Evolutionary conservation across 1,139 yeast species (phyloP).

Genomic region (Lodderomyces elongisporus): DNA sequence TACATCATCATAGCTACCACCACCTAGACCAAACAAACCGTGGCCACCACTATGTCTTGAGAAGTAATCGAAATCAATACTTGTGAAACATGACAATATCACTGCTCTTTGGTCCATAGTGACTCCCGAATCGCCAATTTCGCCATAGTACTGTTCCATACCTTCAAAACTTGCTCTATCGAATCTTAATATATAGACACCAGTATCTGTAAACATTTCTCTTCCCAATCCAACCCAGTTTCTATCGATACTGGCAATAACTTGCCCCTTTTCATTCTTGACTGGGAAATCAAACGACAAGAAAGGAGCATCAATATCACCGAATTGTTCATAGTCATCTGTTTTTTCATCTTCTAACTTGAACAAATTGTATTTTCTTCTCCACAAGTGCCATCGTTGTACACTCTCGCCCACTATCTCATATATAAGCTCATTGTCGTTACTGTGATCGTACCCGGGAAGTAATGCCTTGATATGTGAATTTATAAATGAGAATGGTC

Average conservation of each 20-base stretch:
- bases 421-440: slow-evolving; percentile 28
- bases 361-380: slow-evolving; percentile 79
- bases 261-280: slow-evolving; percentile 48
- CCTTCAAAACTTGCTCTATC: slow-evolving; percentile 63
- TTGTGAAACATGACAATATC: slow-evolving; percentile 78
- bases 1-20: slow-evolving; percentile 24
- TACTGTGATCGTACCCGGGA: slow-evolving; percentile 44
- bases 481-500: slow-evolving; percentile 86
- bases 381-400: slow-evolving; percentile 94
- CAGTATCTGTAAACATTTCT: slow-evolving; percentile 90
- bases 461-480: slow-evolving; percentile 74
- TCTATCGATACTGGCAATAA: slow-evolving; percentile 76
- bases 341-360: slow-evolving; percentile 42
- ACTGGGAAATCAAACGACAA: slow-evolving; percentile 85
- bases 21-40: slow-evolving; percentile 34
- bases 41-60: slow-evolving; percentile 73
- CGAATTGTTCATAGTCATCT: slow-evolving; percentile 64
- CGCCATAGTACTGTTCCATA: slow-evolving; percentile 20
- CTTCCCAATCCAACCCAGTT: slow-evolving; percentile 95
- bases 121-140: slow-evolving; percentile 9
- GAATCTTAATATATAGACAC: slow-evolving; percentile 82
- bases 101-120: slow-evolving; percentile 82
- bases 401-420: slow-evolving; percentile 77
- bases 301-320: slow-evolving; percentile 81
- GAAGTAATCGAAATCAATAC: slow-evolving; percentile 92